Evolutionary conservation across 345 rosid genomes (phyloP).

Genomic region (Kernera saxatilis): DNA sequence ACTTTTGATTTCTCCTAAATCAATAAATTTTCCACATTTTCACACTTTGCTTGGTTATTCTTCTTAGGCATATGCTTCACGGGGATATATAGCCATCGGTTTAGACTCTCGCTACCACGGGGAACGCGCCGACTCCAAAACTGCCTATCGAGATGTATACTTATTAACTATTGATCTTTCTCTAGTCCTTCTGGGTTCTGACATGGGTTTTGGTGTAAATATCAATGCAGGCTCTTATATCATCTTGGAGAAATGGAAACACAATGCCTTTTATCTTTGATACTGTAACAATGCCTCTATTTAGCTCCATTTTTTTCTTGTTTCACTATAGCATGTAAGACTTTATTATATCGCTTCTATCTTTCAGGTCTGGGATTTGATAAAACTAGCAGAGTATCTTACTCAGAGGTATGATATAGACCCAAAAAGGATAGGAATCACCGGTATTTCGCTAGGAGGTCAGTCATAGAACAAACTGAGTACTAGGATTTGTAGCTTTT

Average conservation of each 20-base stretch:
- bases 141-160: constrained; percentile 62
- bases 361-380: constrained; percentile 81
- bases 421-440: constrained; percentile 74
- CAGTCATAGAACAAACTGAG: constrained; percentile 14
- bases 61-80: constrained; percentile 75
- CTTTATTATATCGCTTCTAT: background rate
- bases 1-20: background rate
- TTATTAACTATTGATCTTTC: background rate
- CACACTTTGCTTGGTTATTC: background rate
- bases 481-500: background rate
- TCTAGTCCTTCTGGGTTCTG: background rate
- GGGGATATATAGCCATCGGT: constrained; percentile 75
- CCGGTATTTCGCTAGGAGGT: constrained; percentile 97
- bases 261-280: constrained; percentile 93
- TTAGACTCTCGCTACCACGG: constrained; percentile 94
- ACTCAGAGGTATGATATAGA: constrained; percentile 71
- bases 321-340: background rate
- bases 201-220: background rate
- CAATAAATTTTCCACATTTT: background rate
- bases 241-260: constrained; percentile 78
- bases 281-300: constrained; percentile 40
- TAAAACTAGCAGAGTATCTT: constrained; percentile 82
- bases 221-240: constrained; percentile 66
- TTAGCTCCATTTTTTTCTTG: background rate
- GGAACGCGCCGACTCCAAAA: constrained; percentile 58